Conservation (phyloP, 2,329 filamentous ascomycete genomes). For the Arthrobotrys megalospora region DNA sequence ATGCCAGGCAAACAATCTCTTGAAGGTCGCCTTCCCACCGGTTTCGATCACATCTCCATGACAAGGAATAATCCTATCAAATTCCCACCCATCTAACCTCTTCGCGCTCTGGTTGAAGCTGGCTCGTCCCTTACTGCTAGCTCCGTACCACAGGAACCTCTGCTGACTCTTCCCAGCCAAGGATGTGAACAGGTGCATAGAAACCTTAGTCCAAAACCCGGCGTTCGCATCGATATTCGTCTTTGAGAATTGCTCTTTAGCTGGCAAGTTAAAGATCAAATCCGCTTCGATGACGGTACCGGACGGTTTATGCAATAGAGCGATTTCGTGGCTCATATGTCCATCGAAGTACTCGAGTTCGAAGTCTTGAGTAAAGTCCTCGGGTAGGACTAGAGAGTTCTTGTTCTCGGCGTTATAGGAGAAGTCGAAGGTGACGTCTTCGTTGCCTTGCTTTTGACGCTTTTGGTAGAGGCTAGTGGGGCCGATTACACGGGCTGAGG, state of each 20-base stretch:
- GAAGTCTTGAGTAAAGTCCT: conserved; percentile 89
- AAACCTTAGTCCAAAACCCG: conserved; percentile 75
- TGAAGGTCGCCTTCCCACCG: conserved; percentile 81
- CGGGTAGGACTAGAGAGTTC: conserved; percentile 72
- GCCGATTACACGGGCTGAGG: conserved; percentile 83
- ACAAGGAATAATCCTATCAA: conserved; percentile 87
- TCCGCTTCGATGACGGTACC: conserved; percentile 88
- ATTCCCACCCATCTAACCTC: conserved; percentile 84
- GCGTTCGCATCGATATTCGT: conserved; percentile 72
- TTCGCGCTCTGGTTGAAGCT: conserved; percentile 79
- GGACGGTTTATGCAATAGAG: conserved; percentile 83
- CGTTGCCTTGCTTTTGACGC: conserved; percentile 74
- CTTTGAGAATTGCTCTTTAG: conserved; percentile 84
- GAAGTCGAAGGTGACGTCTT: conserved; percentile 75
- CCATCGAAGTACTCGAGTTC: conserved; percentile 85
- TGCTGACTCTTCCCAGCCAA: conserved; percentile 81
- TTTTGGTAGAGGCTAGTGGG: conserved; percentile 88
- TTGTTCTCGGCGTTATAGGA: conserved; percentile 76
- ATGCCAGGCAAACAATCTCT: conserved; percentile 75
- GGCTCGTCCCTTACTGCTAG: conserved; percentile 72
- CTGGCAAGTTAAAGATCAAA: conserved; percentile 90
- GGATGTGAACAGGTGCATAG: conserved; percentile 73
- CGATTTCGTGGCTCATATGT: conserved; percentile 87
- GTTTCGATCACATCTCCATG: conserved; percentile 90
- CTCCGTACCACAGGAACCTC: conserved; percentile 84